Base-by-base conservation (phyloP, 1,284 basidiomycete genomes). In the Naganishia cerealis region DNA sequence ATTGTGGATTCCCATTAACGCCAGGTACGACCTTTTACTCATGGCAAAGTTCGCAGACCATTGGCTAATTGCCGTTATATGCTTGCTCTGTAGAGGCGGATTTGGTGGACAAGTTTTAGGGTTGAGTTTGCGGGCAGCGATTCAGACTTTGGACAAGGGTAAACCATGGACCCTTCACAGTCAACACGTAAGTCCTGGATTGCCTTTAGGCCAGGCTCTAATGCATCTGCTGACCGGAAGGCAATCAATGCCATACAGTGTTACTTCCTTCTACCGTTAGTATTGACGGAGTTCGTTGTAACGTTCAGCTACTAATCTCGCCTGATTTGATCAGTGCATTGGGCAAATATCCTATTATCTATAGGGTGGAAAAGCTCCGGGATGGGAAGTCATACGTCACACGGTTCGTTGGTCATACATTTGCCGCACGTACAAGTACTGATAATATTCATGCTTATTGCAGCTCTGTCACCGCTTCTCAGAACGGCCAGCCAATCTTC, bases 31-130 rank as follows among this genome's bases (percentile, higher is more conserved):
- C 42, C 8, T 16, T 18, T 0, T 33, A 12, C 2, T 53, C 15
- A 3, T 16, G 21, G 15, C 18, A 21, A 13, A 21, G 12, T 9
- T 21, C 46, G 16, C 24, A 9, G 5, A 3, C n/a, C 29, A 48
- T 16, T 12, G 2, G 29, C 48, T 39, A 10, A 52, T 15, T 33
- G 16, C n/a, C 24, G 7, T 21, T 1, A 10, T 57, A 12, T 38
- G 54, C 42, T 33, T 82, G 84, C 21, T 21, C 21, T 85, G 86
- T 21, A 84, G 91, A 69, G 91, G 92, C 29, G 91, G 92, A 5
- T 94, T 92, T 74, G 92, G 93, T 66, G 93, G 92, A 4, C 82
- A 84, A 73, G 92, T 94, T 68, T 92, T 95, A 72, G 92, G 89
- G 10, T 92, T 94, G 75, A 90, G 90, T 5, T 82, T 93, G 38